Conservation (phyloP, 176 grass and related monocot genomes). For the Ensete glaucum region DNA sequence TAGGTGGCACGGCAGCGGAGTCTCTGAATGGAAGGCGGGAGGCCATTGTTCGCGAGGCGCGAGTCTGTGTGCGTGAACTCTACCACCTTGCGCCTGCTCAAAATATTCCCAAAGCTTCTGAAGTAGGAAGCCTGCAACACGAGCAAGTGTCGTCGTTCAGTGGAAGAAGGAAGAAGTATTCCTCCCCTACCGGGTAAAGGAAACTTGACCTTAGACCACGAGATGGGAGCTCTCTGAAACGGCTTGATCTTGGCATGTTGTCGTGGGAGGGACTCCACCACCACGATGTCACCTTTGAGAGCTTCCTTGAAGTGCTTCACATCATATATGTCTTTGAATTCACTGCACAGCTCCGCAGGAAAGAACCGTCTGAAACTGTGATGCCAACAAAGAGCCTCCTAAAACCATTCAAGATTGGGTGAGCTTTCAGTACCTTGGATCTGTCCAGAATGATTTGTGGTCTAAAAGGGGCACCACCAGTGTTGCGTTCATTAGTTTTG, state of each 20-base stretch:
- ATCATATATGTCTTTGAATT: conserved; percentile 23
- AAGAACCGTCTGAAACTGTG: conserved; percentile 9
- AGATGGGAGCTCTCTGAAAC: neutral
- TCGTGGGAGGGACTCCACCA: neutral
- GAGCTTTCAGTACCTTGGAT: conserved; percentile 46
- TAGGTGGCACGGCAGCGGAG: conserved; percentile 73
- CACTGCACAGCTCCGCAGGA: conserved; percentile 2
- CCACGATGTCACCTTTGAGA: neutral
- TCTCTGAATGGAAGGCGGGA: conserved; percentile 43
- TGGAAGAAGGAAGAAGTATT: neutral
- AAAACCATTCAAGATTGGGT: neutral
- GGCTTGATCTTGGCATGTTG: neutral
- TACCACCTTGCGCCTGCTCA: conserved; percentile 46
- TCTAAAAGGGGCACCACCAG: conserved; percentile 72
- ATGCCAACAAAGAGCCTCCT: neutral
- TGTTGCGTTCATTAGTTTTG: conserved; percentile 74
- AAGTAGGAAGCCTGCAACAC: conserved; percentile 47
- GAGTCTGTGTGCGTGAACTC: conserved; percentile 59
- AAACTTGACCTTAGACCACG: conserved; percentile 12
- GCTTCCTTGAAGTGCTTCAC: conserved; percentile 6
- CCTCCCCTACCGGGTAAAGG: too few species aligned
- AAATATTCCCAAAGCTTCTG: conserved; percentile 26
- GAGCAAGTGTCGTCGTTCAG: too few species aligned
- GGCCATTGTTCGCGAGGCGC: conserved; percentile 59
- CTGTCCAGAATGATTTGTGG: conserved; percentile 87